Percentiles rank a stretch among this genome's conserved stretches.
These are phyloP conservation scores for Pleodorina starrii DNA, from an alignment of 139 green algal species.

Conservation along the genomic window DNA sequence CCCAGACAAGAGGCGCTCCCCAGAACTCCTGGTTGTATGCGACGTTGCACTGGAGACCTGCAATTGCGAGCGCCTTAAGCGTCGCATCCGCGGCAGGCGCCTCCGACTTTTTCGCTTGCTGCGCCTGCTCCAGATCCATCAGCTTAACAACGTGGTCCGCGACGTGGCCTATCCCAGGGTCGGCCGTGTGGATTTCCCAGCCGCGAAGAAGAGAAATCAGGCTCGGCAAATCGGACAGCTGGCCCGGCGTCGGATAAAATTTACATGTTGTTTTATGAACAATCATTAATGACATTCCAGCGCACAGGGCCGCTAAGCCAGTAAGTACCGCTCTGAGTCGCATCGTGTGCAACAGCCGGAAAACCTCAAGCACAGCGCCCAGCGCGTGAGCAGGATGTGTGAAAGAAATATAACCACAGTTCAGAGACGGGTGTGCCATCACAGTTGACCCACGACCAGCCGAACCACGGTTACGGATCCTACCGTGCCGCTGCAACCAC, in stretches of 20 bases:
- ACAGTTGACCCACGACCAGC: too few species aligned
- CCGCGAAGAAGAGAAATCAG: too few species aligned
- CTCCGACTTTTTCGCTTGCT: too few species aligned
- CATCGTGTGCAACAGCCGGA: constrained; percentile 11
- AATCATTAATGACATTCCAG: not conserved
- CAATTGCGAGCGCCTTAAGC: not conserved
- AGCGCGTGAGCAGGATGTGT: too few species aligned
- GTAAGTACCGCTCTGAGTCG: not conserved
- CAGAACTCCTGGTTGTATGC: not conserved
- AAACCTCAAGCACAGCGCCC: too few species aligned
- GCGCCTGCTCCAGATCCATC: not conserved
- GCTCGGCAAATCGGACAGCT: too few species aligned
- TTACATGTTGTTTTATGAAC: not conserved
- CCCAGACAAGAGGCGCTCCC: not conserved
- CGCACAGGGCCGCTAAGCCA: not conserved
- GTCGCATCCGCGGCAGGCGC: not conserved
- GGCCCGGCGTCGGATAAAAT: not conserved
- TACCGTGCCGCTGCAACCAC: too few species aligned
- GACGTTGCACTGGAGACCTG: not conserved
- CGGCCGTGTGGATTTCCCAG: not conserved
- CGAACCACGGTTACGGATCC: too few species aligned
- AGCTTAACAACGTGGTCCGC: not conserved
- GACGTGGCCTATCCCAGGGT: not conserved
- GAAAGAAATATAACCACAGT: too few species aligned
- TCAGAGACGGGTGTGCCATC: too few species aligned